Conservation (phyloP, 202 grass and related monocot species). For the Carex arenaria region DNA sequence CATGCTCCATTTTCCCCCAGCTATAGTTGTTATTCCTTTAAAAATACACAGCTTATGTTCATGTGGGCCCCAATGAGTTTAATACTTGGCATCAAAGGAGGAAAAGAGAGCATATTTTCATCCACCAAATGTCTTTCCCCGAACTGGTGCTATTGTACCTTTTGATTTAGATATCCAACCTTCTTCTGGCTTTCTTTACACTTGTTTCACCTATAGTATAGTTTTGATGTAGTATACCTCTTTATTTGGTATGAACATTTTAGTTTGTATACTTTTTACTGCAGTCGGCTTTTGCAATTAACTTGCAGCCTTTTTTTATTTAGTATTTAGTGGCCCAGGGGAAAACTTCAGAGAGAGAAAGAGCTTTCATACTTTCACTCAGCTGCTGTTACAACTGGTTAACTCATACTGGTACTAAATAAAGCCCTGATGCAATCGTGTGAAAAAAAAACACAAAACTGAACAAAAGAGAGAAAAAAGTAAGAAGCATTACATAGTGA, state of each 20-base stretch:
- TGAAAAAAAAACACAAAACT: neutral
- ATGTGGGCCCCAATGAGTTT: neutral
- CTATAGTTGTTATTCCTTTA: conserved; percentile 93
- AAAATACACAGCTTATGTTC: conserved; percentile 26
- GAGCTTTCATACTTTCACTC: neutral
- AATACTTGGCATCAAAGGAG: neutral
- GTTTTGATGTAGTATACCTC: neutral
- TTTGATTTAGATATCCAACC: neutral
- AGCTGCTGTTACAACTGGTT: neutral
- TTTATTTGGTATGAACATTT: neutral
- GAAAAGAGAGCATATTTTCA: neutral
- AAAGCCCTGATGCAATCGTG: neutral
- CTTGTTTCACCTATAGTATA: neutral
- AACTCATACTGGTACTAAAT: neutral
- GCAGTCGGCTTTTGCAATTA: neutral
- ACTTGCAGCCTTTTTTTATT: neutral
- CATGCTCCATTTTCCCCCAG: conserved; percentile 80
- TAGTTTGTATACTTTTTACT: neutral
- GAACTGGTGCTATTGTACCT: neutral
- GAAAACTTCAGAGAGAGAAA: neutral
- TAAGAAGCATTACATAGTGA: neutral
- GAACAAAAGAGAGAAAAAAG: neutral
- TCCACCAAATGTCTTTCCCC: neutral
- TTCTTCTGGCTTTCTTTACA: neutral
- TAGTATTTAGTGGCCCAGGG: neutral